Evolutionary conservation across 768 basidiomycete genomes (phyloP).

Genomic region (Pleurotus eryngii): DNA sequence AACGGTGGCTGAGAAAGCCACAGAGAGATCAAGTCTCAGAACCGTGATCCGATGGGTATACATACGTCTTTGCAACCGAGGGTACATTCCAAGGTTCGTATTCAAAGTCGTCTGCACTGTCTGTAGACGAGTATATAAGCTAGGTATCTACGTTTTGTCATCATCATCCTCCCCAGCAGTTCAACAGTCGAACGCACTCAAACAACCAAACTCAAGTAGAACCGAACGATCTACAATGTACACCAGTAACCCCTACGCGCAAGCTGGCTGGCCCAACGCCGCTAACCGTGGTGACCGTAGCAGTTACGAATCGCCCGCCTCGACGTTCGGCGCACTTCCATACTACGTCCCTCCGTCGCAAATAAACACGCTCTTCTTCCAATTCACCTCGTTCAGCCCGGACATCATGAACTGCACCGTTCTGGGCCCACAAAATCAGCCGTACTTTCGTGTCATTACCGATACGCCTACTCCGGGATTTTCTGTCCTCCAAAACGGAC

Average conservation of each 20-base stretch:
- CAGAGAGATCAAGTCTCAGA: slow-evolving; percentile 4
- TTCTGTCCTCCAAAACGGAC: slow-evolving; percentile 34
- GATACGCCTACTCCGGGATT: slow-evolving; percentile 29
- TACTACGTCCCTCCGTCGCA: slow-evolving; percentile 37
- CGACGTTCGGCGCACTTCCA: slow-evolving; percentile 63
- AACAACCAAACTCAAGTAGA: not conserved
- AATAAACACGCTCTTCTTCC: slow-evolving; percentile 35
- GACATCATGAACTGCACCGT: slow-evolving; percentile 37
- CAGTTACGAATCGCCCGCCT: slow-evolving; percentile 34
- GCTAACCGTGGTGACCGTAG: slow-evolving; percentile 20
- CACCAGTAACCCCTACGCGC: slow-evolving; percentile 31
- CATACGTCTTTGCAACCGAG: not conserved
- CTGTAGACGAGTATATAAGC: not conserved
- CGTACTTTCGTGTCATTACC: slow-evolving; percentile 36
- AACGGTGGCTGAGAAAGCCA: not conserved
- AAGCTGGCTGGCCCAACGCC: slow-evolving; percentile 13
- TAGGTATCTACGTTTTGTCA: not conserved
- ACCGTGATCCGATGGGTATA: slow-evolving; percentile 7
- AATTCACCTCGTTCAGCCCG: slow-evolving; percentile 38
- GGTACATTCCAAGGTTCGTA: not conserved
- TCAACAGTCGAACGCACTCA: not conserved
- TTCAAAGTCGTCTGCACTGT: not conserved
- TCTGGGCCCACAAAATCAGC: slow-evolving; percentile 34
- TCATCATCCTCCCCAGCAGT: not conserved
- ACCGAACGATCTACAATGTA: slow-evolving; percentile 6